Conservation (phyloP, 306 rosid genomes). For the Cercis canadensis region DNA sequence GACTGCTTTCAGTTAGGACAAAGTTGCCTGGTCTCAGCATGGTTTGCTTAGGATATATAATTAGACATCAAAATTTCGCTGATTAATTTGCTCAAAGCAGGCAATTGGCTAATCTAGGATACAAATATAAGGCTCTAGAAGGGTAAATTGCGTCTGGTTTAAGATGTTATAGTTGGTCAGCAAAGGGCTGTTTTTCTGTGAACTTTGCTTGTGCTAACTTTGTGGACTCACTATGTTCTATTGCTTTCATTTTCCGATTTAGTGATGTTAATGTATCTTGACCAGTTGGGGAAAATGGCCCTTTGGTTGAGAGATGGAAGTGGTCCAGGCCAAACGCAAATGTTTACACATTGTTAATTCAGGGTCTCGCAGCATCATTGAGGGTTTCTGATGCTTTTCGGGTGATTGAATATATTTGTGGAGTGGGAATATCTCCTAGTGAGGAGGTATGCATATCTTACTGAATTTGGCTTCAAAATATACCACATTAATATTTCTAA, state of each 20-base stretch:
- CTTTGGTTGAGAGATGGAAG: constrained; percentile 68
- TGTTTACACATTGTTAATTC: constrained; percentile 56
- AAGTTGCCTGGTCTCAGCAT: too few species aligned
- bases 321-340: constrained; percentile 48
- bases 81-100: too few species aligned
- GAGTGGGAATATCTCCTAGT: constrained; percentile 83
- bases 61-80: too few species aligned
- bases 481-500: constrained; percentile 22
- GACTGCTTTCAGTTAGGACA: too few species aligned
- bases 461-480: constrained; percentile 10
- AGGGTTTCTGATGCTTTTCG: constrained; percentile 92
- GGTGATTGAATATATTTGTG: constrained; percentile 72
- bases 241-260: constrained; percentile 4
- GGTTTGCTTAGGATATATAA: too few species aligned
- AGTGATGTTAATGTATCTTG: constrained; percentile 28
- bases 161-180: not conserved
- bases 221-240: not conserved
- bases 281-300: constrained; percentile 57
- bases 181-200: not conserved
- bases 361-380: constrained; percentile 66
- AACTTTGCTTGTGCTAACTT: not conserved
- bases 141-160: not conserved
- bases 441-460: constrained; percentile 71
- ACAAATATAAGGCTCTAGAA: not conserved
- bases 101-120: not conserved